These are phyloP conservation scores for Nicotiana attenuata DNA, from an alignment of 257 asterid genomes.

Conservation along the genomic window DNA sequence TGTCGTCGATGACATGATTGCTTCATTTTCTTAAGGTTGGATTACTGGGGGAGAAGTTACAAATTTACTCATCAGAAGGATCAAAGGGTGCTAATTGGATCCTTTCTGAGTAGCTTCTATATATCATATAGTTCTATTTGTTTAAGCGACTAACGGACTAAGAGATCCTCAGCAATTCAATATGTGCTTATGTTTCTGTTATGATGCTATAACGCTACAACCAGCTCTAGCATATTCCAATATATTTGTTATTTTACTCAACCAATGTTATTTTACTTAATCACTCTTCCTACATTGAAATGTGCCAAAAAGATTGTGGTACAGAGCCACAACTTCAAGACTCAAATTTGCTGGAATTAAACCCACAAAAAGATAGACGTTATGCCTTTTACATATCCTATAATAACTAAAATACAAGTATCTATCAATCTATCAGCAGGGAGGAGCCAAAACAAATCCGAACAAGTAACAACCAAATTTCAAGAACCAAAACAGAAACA, in stretches of 20 bases:
- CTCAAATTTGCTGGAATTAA: not conserved
- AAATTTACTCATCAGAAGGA: conserved; percentile 44
- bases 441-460: too few relatives aligned
- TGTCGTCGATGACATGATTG: conserved; percentile 55
- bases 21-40: conserved; percentile 52
- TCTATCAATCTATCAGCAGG: too few relatives aligned
- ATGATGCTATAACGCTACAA: not conserved
- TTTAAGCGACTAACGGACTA: not conserved
- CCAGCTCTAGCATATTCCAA: not conserved
- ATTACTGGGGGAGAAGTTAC: conserved; percentile 60
- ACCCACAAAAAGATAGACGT: too few relatives aligned
- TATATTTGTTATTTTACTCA: not conserved
- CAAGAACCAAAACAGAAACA: too few relatives aligned
- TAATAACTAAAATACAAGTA: too few relatives aligned
- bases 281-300: conserved; percentile 2
- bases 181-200: not conserved
- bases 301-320: not conserved
- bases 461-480: too few relatives aligned
- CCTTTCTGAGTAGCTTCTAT: not conserved
- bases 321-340: not conserved
- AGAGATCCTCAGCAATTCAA: not conserved
- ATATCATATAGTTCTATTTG: not conserved
- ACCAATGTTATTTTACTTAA: not conserved
- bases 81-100: conserved; percentile 33
- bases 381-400: too few relatives aligned